Base-by-base conservation (phyloP, 257 asterid genomes). In the Ocimum tenuiflorum region DNA sequence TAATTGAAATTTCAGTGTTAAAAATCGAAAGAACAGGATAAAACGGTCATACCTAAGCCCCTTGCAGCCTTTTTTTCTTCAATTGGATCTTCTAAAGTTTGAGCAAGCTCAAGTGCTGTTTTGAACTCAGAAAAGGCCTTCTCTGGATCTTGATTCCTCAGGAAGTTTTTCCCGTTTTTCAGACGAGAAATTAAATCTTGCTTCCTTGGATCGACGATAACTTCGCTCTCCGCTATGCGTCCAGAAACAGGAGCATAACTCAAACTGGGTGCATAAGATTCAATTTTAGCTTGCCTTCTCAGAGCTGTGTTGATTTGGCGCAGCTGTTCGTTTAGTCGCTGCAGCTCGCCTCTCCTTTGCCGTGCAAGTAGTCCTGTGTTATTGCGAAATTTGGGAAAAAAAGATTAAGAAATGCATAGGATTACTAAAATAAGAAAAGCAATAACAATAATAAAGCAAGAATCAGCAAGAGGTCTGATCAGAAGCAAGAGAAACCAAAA, bases 1-100 rank as follows among this genome's bases (percentile, higher is more conserved):
- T 27, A n/a, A 52, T 41, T 67, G 45, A 14, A 41, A 35, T 2
- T 8, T 38, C 2, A 56, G 6, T 31, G 31, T 24, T 55, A 8
- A 61, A 65, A 63, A 50, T 24, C 3, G 0, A 13, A 48, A 47
- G 11, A 29, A 8, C 10, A 10, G 3, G 43, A 19, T 22, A 48
- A 18, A n/a, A 69, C 56, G 46, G 15, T 38, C 63, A 23, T 83
- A 94, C 99, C 99, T 83, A 94, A 79, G 29, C 99, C 99, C 77
- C 99, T 80, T 41, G 97, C 95, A 68, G 99, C 99, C 80, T 94
- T 94, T 85, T 88, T 94, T 79, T 91, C 96, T 88, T 86, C 95
- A 14, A 81, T 85, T 33, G 94, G 87, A 66, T 90, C 96, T 68
- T 81, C 75, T 15, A 94, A 80, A 69, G 78, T 80, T 80, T 81